A percentile compares a stretch with the other conserved stretches of the same genome.
These are phyloP conservation scores for Zymoseptoria brevis DNA, from an alignment of 2,329 filamentous ascomycete genomes.

Conservation along the genomic window DNA sequence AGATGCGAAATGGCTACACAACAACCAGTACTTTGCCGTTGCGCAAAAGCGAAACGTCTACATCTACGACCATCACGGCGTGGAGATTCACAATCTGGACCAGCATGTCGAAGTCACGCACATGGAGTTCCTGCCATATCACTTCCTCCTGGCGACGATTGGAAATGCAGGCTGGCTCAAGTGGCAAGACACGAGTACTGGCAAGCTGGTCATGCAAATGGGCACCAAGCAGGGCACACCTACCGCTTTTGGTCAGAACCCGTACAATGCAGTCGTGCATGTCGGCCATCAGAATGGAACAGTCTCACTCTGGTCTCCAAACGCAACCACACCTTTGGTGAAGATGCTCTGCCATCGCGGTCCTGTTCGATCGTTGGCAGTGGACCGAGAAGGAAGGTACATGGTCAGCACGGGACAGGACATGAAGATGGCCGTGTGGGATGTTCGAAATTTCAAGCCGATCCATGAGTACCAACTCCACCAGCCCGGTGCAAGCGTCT, in stretches of 20 bases:
- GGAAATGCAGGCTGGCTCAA: conserved; percentile 78
- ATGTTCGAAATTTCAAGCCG: conserved; percentile 87
- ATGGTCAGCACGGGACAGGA: conserved; percentile 94
- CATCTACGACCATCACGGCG: conserved; percentile 86
- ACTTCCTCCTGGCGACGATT: conserved; percentile 83
- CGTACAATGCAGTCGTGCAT: conserved; percentile 84
- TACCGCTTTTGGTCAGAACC: conserved; percentile 78
- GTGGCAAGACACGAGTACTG: conserved; percentile 93
- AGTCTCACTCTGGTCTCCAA: conserved; percentile 93
- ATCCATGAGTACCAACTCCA: conserved; percentile 82
- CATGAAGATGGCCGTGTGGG: conserved; percentile 88
- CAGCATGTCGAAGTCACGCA: conserved; percentile 87
- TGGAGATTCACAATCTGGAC: conserved; percentile 84
- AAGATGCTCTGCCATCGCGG: conserved; percentile 86
- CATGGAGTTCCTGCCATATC: conserved; percentile 93
- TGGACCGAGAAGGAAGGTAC: conserved; percentile 86
- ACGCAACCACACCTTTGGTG: conserved; percentile 74
- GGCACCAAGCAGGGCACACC: conserved; percentile 78
- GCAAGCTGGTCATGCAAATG: conserved; percentile 77
- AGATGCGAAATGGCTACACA: conserved; percentile 87
- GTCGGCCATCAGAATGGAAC: conserved; percentile 92
- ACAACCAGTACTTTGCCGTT: conserved; percentile 88
- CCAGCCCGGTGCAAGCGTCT: conserved; percentile 71
- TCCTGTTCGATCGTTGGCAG: conserved; percentile 73
- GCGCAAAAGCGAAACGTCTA: conserved; percentile 96